Evolutionary conservation across 1,139 yeast species (phyloP).

Genomic region (Hemisphaericaspora lyxosophila): DNA sequence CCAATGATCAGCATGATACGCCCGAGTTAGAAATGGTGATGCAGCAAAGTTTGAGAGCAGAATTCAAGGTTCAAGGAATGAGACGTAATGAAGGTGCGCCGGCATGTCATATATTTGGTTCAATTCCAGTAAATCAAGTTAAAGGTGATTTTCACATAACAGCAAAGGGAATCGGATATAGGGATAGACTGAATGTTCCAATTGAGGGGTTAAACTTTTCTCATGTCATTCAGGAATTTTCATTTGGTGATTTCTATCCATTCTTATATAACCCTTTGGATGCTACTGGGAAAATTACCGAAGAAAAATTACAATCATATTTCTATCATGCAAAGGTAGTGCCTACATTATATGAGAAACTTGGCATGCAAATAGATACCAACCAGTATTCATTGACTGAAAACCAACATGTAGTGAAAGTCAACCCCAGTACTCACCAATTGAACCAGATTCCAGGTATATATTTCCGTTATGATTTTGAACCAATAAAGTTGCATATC

Average conservation of each 20-base stretch:
- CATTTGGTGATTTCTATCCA: constrained; percentile 90
- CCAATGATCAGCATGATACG: constrained; percentile 50
- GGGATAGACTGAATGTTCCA: constrained; percentile 46
- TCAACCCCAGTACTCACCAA: constrained; percentile 21
- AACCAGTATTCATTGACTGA: constrained; percentile 84
- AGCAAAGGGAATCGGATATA: constrained; percentile 67
- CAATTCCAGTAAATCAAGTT: constrained; percentile 83
- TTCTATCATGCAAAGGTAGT: constrained; percentile 77
- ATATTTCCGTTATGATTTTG: constrained; percentile 81
- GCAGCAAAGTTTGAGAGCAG: constrained; percentile 64
- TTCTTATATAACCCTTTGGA: constrained; percentile 85
- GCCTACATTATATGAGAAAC: constrained; percentile 72
- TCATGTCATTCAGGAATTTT: constrained; percentile 81
- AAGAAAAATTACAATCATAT: constrained; percentile 44
- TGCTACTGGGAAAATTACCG: constrained; percentile 58
- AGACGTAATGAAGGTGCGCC: constrained; percentile 54
- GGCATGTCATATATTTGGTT: constrained; percentile 88
- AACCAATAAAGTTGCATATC: constrained; percentile 72
- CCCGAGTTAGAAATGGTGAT: constrained; percentile 68
- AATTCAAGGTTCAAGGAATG: constrained; percentile 48
- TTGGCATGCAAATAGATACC: constrained; percentile 74
- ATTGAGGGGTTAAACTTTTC: constrained; percentile 66
- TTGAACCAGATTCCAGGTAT: constrained; percentile 68
- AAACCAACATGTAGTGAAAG: constrained; percentile 29
- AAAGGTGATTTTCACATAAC: constrained; percentile 84